phyloP scores from a whole-genome alignment of 108 stramenopile species.

The Skeletonema potamos region DNA sequence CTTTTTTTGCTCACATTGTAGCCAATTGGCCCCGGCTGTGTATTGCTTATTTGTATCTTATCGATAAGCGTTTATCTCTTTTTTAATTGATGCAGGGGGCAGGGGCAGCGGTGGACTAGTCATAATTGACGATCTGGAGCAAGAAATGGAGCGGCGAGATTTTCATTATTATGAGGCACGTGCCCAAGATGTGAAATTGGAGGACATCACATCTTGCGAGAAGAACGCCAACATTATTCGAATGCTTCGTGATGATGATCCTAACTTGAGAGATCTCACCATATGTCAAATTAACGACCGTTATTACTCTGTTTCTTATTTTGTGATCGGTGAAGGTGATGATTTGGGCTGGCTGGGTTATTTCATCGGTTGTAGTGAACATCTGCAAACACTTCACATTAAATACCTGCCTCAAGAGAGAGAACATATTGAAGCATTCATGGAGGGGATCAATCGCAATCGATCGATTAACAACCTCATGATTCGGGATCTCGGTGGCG shows the following conservation, averaged over 20 bases:
- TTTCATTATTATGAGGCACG: not conserved
- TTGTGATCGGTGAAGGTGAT: not conserved
- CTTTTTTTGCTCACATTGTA: too few relatives aligned
- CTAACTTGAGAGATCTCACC: not conserved
- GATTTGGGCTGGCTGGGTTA: not conserved
- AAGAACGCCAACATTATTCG: not conserved
- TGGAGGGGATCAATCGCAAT: not conserved
- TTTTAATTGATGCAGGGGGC: too few relatives aligned
- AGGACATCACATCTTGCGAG: not conserved
- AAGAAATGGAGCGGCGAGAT: too few relatives aligned
- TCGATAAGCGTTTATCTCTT: too few relatives aligned
- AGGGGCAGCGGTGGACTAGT: too few relatives aligned
- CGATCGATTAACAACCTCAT: not conserved
- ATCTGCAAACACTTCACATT: not conserved
- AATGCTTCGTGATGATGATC: not conserved
- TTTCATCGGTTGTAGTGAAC: not conserved
- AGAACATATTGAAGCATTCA: not conserved
- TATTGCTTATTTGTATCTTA: too few relatives aligned
- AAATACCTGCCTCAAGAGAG: not conserved
- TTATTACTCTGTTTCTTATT: not conserved
- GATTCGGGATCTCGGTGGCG: not conserved
- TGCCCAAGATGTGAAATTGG: not conserved
- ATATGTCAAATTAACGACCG: not conserved
- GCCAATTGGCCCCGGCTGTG: too few relatives aligned
- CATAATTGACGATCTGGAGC: too few relatives aligned